These are phyloP conservation scores for Syzygium malaccense DNA, from an alignment of 441 rosid species.

Conservation along the genomic window DNA sequence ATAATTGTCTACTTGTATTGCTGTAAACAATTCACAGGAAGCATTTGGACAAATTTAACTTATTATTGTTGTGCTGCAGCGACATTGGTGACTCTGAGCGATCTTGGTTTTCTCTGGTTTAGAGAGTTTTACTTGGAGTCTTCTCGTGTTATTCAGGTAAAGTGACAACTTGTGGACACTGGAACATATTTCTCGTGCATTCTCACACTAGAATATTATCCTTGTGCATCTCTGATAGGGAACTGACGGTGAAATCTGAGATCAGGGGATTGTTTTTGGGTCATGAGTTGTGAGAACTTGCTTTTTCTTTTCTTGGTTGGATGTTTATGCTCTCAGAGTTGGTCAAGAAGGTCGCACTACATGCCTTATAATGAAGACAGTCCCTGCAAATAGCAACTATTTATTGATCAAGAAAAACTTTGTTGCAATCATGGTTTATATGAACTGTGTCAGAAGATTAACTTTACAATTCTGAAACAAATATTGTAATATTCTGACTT, in stretches of 20 bases:
- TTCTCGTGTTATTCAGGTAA: conserved; percentile 99
- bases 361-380: neutral
- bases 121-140: conserved; percentile 99
- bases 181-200: neutral
- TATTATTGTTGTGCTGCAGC: conserved; percentile 47
- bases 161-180: neutral
- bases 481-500: neutral
- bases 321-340: neutral
- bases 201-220: conserved; percentile 2
- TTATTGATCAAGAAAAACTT: neutral
- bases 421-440: neutral
- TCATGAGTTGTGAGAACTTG: neutral
- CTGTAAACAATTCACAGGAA: neutral
- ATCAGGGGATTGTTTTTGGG: neutral
- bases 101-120: conserved; percentile 99
- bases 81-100: conserved; percentile 75
- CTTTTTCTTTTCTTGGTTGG: neutral
- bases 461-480: neutral
- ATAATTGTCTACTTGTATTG: neutral
- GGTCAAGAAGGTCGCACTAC: neutral
- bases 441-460: neutral
- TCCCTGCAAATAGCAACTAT: neutral
- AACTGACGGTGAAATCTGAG: neutral
- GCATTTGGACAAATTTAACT: conserved; percentile 11
- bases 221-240: neutral